A percentile compares a stretch with the other conserved stretches of the same genome.
Evolutionary conservation across 108 stramenopile species (phyloP).

Genomic region (Craspedostauros australis): DNA sequence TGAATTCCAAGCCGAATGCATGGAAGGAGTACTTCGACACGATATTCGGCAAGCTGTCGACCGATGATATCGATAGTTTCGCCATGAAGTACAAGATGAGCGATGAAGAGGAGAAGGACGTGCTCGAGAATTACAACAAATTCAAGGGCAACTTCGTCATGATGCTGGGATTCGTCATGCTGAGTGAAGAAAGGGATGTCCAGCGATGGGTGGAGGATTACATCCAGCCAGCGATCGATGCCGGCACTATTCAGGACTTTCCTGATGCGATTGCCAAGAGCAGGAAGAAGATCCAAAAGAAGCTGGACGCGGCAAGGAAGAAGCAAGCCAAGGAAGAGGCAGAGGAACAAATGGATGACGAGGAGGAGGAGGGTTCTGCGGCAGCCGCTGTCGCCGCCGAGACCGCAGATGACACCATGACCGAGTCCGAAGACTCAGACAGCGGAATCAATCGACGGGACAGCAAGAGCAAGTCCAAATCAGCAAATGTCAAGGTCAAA

Average conservation of each 20-base stretch:
- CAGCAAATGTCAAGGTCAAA: constrained; percentile 30
- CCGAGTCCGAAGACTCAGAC: constrained; percentile 14
- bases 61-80: constrained; percentile 66
- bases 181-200: constrained; percentile 51
- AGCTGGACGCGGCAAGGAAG: constrained; percentile 20
- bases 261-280: constrained; percentile 41
- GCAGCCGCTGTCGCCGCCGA: too few relatives aligned
- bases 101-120: constrained; percentile 76
- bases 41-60: constrained; percentile 66
- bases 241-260: constrained; percentile 40
- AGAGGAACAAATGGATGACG: constrained; percentile 21
- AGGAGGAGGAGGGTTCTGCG: constrained; percentile 22
- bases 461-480: neutral
- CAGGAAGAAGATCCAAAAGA: constrained; percentile 27
- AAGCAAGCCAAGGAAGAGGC: constrained; percentile 3
- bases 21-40: constrained; percentile 66
- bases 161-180: constrained; percentile 77
- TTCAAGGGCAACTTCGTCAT: constrained; percentile 66
- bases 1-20: constrained; percentile 18
- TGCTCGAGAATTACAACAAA: constrained; percentile 56
- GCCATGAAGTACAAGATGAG: constrained; percentile 79
- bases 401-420: constrained; percentile 19
- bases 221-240: constrained; percentile 65
- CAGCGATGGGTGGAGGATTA: constrained; percentile 77
- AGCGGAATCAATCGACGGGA: too few relatives aligned